Evolutionary conservation across 2,329 filamentous ascomycete species (phyloP).

Genomic region (Aspergillus quadricinctus): DNA sequence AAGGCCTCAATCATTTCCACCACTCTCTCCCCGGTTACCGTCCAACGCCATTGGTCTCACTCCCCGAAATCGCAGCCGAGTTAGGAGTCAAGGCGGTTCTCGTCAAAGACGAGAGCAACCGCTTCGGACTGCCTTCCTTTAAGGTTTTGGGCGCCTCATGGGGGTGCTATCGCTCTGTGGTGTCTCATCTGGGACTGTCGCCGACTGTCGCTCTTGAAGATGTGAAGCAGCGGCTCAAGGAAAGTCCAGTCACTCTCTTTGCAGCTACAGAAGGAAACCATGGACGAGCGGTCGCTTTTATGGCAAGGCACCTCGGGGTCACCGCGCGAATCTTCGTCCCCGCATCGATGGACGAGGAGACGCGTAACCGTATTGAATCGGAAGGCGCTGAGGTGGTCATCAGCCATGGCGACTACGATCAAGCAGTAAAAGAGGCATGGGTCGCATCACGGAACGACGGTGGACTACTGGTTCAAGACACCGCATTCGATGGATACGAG

Average conservation of each 20-base stretch:
- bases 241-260: slow-evolving; percentile 44
- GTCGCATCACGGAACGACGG: slow-evolving; percentile 33
- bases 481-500: slow-evolving; percentile 62
- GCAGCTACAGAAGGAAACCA: slow-evolving; percentile 74
- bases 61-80: slow-evolving; percentile 53
- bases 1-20: slow-evolving; percentile 48
- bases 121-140: slow-evolving; percentile 68
- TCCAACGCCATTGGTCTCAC: slow-evolving; percentile 51
- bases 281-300: slow-evolving; percentile 66
- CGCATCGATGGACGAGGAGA: slow-evolving; percentile 50
- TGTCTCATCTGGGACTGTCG: slow-evolving; percentile 42
- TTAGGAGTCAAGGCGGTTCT: slow-evolving; percentile 56
- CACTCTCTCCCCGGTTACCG: slow-evolving; percentile 53
- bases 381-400: slow-evolving; percentile 61
- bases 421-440: slow-evolving; percentile 51
- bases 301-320: slow-evolving; percentile 59
- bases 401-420: slow-evolving; percentile 60
- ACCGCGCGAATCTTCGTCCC: slow-evolving; percentile 61
- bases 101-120: slow-evolving; percentile 66
- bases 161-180: slow-evolving; percentile 60
- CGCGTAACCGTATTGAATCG: slow-evolving; percentile 50
- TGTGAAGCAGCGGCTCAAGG: slow-evolving; percentile 34
- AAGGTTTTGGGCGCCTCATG: slow-evolving; percentile 78
- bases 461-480: slow-evolving; percentile 64
- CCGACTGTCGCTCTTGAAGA: slow-evolving; percentile 42